Percentiles rank a stretch among this genome's conserved stretches.
These are phyloP conservation scores for Eucalyptus sideroxylon DNA, from an alignment of 345 rosid genomes.

Conservation along the genomic window DNA sequence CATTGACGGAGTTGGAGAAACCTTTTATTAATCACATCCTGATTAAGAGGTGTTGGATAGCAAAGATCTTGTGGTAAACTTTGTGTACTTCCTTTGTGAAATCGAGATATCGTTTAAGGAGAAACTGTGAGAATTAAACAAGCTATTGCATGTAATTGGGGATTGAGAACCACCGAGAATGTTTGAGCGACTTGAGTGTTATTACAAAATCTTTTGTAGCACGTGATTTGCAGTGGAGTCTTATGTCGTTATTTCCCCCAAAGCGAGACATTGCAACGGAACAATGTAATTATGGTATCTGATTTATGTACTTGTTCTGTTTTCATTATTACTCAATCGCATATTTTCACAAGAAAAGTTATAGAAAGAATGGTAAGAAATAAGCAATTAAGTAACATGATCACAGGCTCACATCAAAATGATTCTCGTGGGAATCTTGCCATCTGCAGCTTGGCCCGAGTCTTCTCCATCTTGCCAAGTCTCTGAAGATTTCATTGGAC, in stretches of 20 bases:
- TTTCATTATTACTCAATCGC: not conserved
- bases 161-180: not conserved
- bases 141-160: not conserved
- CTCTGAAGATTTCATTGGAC: not conserved
- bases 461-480: not conserved
- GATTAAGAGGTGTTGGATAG: not conserved
- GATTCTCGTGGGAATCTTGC: not conserved
- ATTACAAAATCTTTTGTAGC: not conserved
- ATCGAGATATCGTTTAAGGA: not conserved
- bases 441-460: not conserved
- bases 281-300: not conserved
- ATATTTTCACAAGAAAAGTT: not conserved
- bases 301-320: not conserved
- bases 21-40: not conserved
- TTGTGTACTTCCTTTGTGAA: not conserved
- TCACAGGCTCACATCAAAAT: not conserved
- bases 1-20: not conserved
- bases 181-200: not conserved
- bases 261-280: not conserved
- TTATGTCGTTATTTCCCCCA: not conserved
- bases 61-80: not conserved
- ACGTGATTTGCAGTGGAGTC: not conserved
- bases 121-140: not conserved
- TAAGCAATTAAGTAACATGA: not conserved
- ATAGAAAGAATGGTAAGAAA: not conserved